phyloP scores from a whole-genome alignment of 177 flowering plant species.

The Vitis hybrid region DNA sequence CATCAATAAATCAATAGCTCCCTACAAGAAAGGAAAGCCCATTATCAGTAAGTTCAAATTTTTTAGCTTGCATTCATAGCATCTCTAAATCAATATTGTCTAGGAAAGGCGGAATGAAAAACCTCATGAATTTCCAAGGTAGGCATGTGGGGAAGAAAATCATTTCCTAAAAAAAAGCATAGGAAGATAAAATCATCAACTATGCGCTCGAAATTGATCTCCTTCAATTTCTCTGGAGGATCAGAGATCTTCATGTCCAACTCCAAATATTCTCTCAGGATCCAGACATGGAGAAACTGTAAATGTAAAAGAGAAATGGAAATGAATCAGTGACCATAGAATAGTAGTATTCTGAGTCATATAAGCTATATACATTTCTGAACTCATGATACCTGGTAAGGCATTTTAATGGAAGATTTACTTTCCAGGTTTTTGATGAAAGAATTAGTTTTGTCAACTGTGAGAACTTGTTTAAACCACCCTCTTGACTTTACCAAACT shows the following conservation, averaged over 20 bases:
- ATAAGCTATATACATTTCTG: no score
- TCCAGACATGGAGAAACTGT: slow-evolving; percentile 72
- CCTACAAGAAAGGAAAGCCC: slow-evolving; percentile 18
- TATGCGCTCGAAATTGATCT: slow-evolving; percentile 48
- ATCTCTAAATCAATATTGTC: no score
- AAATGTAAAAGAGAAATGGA: neutral
- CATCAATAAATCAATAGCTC: slow-evolving; percentile 47
- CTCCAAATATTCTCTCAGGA: slow-evolving; percentile 55
- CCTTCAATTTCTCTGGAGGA: slow-evolving; percentile 21
- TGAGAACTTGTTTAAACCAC: no score
- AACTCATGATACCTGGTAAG: no score
- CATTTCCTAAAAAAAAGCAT: slow-evolving; percentile 73
- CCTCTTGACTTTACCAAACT: no score
- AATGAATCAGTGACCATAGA: no score
- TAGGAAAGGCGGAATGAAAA: neutral
- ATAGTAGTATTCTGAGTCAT: no score
- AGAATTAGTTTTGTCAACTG: no score
- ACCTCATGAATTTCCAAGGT: slow-evolving; percentile 68
- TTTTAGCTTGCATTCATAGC: no score
- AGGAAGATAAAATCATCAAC: slow-evolving; percentile 76
- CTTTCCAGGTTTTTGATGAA: no score
- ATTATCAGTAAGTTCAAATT: no score
- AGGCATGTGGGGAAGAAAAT: slow-evolving; percentile 79
- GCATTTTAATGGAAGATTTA: no score
- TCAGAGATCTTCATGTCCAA: slow-evolving; percentile 44